Conservation (phyloP, 768 basidiomycete species). For the Leccinum fibrillosum region DNA sequence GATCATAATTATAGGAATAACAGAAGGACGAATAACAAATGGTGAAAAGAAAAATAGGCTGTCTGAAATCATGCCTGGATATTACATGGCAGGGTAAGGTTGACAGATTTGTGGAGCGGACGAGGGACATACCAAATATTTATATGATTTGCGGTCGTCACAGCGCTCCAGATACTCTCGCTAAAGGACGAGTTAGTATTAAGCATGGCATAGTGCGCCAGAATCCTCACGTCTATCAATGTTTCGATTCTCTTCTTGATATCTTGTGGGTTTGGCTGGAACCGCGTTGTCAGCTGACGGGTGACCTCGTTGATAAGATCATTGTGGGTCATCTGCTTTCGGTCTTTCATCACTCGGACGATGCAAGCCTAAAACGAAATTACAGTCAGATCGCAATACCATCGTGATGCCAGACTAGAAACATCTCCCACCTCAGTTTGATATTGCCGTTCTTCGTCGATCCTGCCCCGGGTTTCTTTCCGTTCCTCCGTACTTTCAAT, state of each 20-base stretch:
- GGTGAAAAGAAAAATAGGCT: not conserved
- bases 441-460: slow-evolving; percentile 89
- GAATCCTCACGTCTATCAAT: slow-evolving; percentile 76
- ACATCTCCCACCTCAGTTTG: slow-evolving; percentile 72
- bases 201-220: not conserved
- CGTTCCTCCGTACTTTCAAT: slow-evolving; percentile 86
- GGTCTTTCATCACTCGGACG: slow-evolving; percentile 96
- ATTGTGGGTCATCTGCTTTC: slow-evolving; percentile 85
- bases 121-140: slow-evolving; percentile 53
- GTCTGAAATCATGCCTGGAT: slow-evolving; percentile 25
- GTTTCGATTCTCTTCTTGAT: slow-evolving; percentile 95
- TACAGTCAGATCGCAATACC: slow-evolving; percentile 1
- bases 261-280: slow-evolving; percentile 77
- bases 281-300: slow-evolving; percentile 77
- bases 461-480: slow-evolving; percentile 83
- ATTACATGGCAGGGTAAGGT: not conserved
- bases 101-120: not conserved
- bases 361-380: slow-evolving; percentile 79
- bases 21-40: not conserved
- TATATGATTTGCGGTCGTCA: slow-evolving; percentile 85
- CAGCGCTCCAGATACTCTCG: slow-evolving; percentile 93
- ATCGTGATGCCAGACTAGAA: not conserved
- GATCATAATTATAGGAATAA: not conserved
- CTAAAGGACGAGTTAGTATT: slow-evolving; percentile 36
- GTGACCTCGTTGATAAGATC: slow-evolving; percentile 91